A percentile compares a stretch with the other conserved stretches of the same genome.
phyloP scores from a whole-genome alignment of 495 filamentous ascomycete genomes.

The Sporormia fimetaria region DNA sequence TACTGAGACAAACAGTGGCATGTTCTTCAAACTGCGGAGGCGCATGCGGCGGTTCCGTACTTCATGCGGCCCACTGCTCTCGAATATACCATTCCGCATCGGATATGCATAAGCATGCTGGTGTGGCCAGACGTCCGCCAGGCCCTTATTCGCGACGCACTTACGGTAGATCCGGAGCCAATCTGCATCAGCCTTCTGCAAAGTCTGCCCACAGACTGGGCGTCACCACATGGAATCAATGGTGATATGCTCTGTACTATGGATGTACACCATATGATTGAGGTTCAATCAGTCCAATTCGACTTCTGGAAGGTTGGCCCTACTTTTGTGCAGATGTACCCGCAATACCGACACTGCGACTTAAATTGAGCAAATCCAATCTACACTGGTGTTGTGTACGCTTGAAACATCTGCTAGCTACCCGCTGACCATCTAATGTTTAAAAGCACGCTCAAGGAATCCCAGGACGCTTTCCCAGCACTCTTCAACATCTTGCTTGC shows the following conservation, averaged over 20 bases:
- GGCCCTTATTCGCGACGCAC: not conserved
- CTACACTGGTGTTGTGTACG: too few species aligned
- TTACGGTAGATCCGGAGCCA: not conserved
- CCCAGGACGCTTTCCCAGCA: conserved; percentile 1
- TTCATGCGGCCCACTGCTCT: not conserved
- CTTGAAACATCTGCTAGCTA: too few species aligned
- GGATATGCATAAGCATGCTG: conserved; percentile 1
- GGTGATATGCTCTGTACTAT: not conserved
- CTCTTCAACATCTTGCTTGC: not conserved
- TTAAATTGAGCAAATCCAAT: not conserved
- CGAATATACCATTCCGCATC: conserved; percentile 1
- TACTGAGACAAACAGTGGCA: not conserved
- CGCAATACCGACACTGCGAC: conserved; percentile 1
- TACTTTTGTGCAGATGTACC: not conserved
- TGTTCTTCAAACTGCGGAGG: not conserved
- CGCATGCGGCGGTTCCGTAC: not conserved
- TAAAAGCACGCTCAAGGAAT: not conserved
- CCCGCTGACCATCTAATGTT: too few species aligned
- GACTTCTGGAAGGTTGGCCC: conserved; percentile 1
- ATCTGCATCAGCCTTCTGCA: conserved; percentile 1
- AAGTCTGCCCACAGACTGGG: not conserved
- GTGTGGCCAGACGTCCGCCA: conserved; percentile 1
- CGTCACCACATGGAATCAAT: not conserved
- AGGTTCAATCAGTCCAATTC: not conserved
- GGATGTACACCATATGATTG: not conserved